These are phyloP conservation scores for Linderina pennispora DNA, from an alignment of 192 early-diverging fungal species.

Conservation along the genomic window DNA sequence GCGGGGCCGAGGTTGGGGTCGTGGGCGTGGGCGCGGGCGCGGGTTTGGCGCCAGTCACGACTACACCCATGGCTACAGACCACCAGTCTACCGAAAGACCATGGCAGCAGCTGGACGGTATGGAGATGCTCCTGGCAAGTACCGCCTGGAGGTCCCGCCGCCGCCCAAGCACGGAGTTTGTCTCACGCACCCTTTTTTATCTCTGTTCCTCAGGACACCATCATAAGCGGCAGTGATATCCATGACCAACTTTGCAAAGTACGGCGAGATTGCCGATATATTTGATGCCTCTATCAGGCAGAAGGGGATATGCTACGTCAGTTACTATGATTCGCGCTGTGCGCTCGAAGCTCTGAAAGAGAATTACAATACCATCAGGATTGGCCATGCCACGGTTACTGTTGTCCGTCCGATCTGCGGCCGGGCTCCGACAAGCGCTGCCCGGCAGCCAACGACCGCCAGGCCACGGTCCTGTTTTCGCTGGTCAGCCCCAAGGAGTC, in stretches of 20 bases:
- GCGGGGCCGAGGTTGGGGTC: neutral
- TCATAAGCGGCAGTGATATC: constrained; percentile 1
- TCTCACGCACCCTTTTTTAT: constrained; percentile 8
- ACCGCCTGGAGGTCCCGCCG: neutral
- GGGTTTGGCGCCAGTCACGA: neutral
- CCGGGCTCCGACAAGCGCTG: constrained; percentile 8
- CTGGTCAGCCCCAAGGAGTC: constrained; percentile 2
- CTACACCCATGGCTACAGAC: neutral
- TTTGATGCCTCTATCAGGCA: constrained; percentile 4
- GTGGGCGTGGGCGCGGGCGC: too few relatives aligned
- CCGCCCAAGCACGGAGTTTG: neutral
- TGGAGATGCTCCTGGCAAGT: neutral
- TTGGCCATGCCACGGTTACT: constrained; percentile 19
- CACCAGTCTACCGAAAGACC: too few relatives aligned
- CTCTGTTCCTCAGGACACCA: constrained; percentile 3
- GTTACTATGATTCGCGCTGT: constrained; percentile 24
- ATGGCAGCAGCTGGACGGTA: neutral
- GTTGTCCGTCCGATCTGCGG: constrained; percentile 13
- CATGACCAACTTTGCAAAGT: constrained; percentile 6
- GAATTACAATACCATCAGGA: neutral
- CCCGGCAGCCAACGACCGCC: constrained; percentile 8
- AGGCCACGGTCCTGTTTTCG: constrained; percentile 22
- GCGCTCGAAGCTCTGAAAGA: constrained; percentile 3
- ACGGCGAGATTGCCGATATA: constrained; percentile 26
- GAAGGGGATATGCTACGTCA: constrained; percentile 29